Percentiles rank a stretch among this genome's conserved stretches.
phyloP scores from a whole-genome alignment of 352 stramenopile genomes.

The Globisporangium radiosum region DNA sequence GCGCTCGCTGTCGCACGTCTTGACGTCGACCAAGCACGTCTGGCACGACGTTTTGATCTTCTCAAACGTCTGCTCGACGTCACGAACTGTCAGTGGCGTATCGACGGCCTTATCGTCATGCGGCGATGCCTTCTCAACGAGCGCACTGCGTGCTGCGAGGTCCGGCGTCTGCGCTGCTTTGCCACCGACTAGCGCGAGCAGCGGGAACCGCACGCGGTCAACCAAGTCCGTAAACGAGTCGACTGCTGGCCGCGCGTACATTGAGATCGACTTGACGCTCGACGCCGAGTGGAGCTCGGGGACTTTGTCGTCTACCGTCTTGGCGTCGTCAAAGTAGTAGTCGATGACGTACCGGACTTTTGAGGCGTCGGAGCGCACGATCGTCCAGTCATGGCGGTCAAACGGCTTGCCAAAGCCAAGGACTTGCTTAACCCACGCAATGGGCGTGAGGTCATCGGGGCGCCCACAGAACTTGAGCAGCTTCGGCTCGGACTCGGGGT shows the following conservation, averaged over 20 bases:
- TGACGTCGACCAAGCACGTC: conserved; percentile 70
- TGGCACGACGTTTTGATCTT: conserved; percentile 84
- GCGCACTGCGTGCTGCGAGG: conserved; percentile 34
- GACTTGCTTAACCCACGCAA: conserved; percentile 90
- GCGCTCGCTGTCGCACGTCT: conserved; percentile 69
- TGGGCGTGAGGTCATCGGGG: conserved; percentile 94
- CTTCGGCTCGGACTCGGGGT: conserved; percentile 78
- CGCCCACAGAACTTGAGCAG: conserved; percentile 96
- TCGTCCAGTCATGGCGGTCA: conserved; percentile 98
- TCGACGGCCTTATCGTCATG: conserved; percentile 34
- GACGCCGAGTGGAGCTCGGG: conserved; percentile 76
- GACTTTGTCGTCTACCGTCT: conserved; percentile 65
- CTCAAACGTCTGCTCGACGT: conserved; percentile 76
- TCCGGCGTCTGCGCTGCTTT: conserved; percentile 30
- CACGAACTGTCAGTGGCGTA: conserved; percentile 46
- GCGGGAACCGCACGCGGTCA: conserved; percentile 77
- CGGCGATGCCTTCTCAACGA: conserved; percentile 33
- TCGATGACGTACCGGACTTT: conserved; percentile 98
- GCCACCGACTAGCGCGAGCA: conserved; percentile 46
- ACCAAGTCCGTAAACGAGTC: conserved; percentile 66
- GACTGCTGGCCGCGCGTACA: conserved; percentile 81
- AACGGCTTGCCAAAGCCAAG: conserved; percentile 90
- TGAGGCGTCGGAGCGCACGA: conserved; percentile 85
- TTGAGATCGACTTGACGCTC: conserved; percentile 86
- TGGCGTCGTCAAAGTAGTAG: conserved; percentile 95